These are phyloP conservation scores for Kwoniella sp. DNA, from an alignment of 768 basidiomycete genomes.

Conservation along the genomic window DNA sequence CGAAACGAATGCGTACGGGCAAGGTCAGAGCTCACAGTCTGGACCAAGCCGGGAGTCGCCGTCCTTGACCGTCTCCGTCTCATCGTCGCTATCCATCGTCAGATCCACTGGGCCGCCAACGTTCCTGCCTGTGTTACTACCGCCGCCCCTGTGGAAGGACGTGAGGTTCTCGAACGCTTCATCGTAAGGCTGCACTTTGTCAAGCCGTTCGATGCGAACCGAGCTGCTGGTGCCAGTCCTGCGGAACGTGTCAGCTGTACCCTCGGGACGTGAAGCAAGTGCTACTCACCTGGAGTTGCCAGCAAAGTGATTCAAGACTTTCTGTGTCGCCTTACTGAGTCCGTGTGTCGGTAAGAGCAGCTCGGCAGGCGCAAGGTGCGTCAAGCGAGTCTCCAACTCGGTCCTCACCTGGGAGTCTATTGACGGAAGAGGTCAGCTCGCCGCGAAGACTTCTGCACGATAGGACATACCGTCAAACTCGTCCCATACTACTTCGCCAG, in stretches of 20 bases:
- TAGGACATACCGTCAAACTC: constrained; percentile 70
- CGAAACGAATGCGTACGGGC: not conserved
- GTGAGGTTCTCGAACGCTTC: constrained; percentile 65
- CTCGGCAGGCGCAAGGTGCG: constrained; percentile 81
- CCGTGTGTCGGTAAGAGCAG: constrained; percentile 67
- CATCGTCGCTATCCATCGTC: constrained; percentile 23
- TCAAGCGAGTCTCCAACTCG: constrained; percentile 86
- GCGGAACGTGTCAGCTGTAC: not conserved
- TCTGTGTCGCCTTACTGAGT: constrained; percentile 71
- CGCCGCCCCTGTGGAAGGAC: constrained; percentile 31
- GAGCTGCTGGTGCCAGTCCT: constrained; percentile 30
- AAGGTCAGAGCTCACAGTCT: constrained; percentile 25
- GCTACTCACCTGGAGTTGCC: constrained; percentile 60
- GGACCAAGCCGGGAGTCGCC: constrained; percentile 25
- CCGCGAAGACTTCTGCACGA: not conserved
- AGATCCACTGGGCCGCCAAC: constrained; percentile 19
- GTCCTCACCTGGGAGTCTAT: constrained; percentile 79
- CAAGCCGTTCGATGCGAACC: constrained; percentile 68
- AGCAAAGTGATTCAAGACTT: constrained; percentile 71
- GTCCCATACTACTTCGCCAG: constrained; percentile 93
- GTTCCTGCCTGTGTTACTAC: constrained; percentile 8
- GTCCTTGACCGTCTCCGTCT: constrained; percentile 1
- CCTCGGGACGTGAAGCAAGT: not conserved
- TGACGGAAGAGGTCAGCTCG: not conserved
- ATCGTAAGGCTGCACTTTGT: constrained; percentile 64